Conservation (phyloP, 208 protist species). For the Trypanosoma caninum region DNA sequence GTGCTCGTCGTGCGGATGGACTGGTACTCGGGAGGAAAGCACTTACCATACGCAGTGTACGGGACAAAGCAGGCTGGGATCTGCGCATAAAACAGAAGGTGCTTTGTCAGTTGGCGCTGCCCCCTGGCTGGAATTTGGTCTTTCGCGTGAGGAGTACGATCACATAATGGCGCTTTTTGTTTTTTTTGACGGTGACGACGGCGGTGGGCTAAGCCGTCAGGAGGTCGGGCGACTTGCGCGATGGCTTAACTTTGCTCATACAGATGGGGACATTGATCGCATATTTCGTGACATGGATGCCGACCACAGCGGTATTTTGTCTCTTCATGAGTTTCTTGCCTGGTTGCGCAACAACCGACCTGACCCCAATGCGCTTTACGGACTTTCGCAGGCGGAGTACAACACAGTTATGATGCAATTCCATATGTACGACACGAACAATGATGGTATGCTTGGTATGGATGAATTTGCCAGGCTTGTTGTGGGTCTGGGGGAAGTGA, state of each 20-base stretch:
- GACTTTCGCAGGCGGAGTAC: conserved; percentile 75
- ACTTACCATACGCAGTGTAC: conserved; percentile 26
- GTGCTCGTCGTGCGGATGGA: conserved; percentile 62
- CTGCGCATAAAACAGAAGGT: no score
- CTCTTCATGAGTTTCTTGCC: conserved; percentile 66
- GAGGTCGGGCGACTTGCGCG: conserved; percentile 64
- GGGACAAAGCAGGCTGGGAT: no score
- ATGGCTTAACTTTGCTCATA: conserved; percentile 80
- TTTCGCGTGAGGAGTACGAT: conserved; percentile 76
- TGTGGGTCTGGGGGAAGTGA: conserved; percentile 44
- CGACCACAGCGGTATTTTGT: conserved; percentile 52
- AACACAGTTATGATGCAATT: conserved; percentile 89
- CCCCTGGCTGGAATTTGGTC: conserved; percentile 62
- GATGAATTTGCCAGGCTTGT: conserved; percentile 63
- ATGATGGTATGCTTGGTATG: conserved; percentile 55
- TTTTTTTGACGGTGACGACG: conserved; percentile 77
- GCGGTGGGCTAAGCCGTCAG: conserved; percentile 42
- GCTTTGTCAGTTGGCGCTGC: conserved; percentile 24
- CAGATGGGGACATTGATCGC: conserved; percentile 52
- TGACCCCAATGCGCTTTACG: conserved; percentile 67
- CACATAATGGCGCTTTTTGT: conserved; percentile 80
- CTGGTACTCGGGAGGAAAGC: conserved; percentile 46
- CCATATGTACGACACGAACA: conserved; percentile 63
- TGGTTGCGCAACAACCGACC: conserved; percentile 76
- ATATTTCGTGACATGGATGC: conserved; percentile 82